A percentile compares a stretch with the other conserved stretches of the same genome.
phyloP scores from a whole-genome alignment of 805 yeast species.

The Candida alai region DNA sequence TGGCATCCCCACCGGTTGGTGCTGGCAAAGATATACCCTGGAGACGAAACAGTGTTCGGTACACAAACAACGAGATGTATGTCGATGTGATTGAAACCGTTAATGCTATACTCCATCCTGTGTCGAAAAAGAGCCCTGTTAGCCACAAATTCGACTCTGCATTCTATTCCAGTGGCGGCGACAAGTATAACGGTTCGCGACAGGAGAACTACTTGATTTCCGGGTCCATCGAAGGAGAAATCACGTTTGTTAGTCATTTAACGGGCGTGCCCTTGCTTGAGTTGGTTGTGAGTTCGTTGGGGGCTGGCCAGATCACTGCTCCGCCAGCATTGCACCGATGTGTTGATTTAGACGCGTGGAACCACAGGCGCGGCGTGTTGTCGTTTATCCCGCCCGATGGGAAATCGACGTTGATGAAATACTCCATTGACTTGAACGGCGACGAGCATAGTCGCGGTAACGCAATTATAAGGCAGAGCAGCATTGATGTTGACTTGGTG shows the following conservation, averaged over 20 bases:
- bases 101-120: constrained; percentile 47
- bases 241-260: constrained; percentile 64
- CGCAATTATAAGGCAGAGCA: constrained; percentile 45
- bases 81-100: constrained; percentile 75
- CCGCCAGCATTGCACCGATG: constrained; percentile 77
- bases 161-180: constrained; percentile 21
- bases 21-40: constrained; percentile 51
- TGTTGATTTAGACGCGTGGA: constrained; percentile 55
- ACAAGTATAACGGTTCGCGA: constrained; percentile 5
- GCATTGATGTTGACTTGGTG: constrained; percentile 46
- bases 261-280: constrained; percentile 75
- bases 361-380: constrained; percentile 40
- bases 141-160: constrained; percentile 27
- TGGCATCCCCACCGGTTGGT: not conserved
- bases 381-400: constrained; percentile 91
- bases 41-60: constrained; percentile 69
- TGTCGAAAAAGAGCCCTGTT: constrained; percentile 9
- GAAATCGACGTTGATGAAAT: constrained; percentile 55
- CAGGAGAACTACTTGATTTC: constrained; percentile 34
- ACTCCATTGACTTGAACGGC: constrained; percentile 49
- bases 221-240: constrained; percentile 59
- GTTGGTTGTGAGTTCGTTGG: constrained; percentile 44
- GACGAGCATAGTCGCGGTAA: too few species aligned
- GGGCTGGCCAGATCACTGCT: constrained; percentile 46
- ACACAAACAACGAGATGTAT: constrained; percentile 79